These are phyloP conservation scores for Crucibulum cyathiforme DNA, from an alignment of 1,284 basidiomycete genomes.

Conservation along the genomic window DNA sequence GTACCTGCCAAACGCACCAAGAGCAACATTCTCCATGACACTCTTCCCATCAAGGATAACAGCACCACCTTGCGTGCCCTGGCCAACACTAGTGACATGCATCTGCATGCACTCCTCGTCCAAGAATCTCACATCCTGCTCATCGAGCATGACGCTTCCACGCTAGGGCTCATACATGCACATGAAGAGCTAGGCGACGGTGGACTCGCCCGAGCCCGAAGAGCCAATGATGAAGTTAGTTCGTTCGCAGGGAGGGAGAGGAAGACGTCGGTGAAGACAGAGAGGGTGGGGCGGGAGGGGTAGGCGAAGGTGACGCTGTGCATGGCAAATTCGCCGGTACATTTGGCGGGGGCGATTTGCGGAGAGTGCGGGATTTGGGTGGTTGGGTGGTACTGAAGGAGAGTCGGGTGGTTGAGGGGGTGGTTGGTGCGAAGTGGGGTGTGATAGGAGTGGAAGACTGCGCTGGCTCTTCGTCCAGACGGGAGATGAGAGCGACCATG, in stretches of 20 bases:
- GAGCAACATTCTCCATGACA: conserved; percentile 89
- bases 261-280: conserved; percentile 68
- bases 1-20: conserved; percentile 56
- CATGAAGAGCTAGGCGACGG: conserved; percentile 83
- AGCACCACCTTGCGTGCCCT: conserved; percentile 73
- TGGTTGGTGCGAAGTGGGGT: conserved; percentile 11
- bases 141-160: conserved; percentile 81
- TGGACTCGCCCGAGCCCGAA: conserved; percentile 94
- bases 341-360: conserved; percentile 64
- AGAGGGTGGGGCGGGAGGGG: conserved; percentile 75
- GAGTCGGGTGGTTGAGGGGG: conserved; percentile 10
- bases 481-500: background rate
- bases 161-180: conserved; percentile 73
- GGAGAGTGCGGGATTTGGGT: conserved; percentile 42
- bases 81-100: conserved; percentile 82
- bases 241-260: conserved; percentile 86
- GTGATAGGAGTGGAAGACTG: conserved; percentile 15
- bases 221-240: conserved; percentile 94
- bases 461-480: background rate
- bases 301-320: conserved; percentile 84
- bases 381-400: conserved; percentile 26
- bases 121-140: conserved; percentile 78
- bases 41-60: conserved; percentile 69
- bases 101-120: conserved; percentile 77
- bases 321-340: conserved; percentile 82